Evolutionary conservation across 108 stramenopile genomes (phyloP).

Genomic region (Nannochloropsis granulata): DNA sequence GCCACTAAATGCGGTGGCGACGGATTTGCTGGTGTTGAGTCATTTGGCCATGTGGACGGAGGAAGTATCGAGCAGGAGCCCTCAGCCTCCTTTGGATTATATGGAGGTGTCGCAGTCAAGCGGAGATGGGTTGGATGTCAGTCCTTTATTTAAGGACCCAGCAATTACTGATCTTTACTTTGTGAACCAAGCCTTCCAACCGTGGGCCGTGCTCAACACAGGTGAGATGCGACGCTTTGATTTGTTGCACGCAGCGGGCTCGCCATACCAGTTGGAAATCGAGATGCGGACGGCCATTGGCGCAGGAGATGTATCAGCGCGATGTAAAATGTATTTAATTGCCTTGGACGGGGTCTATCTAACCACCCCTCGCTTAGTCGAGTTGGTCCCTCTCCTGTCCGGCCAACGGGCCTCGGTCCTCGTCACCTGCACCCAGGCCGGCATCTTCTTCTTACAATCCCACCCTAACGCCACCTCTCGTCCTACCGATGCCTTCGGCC

Average conservation of each 20-base stretch:
- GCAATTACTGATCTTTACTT: not conserved
- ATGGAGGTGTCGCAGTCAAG: not conserved
- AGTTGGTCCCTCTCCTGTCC: not conserved
- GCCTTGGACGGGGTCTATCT: not conserved
- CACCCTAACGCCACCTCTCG: not conserved
- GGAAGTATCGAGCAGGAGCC: not conserved
- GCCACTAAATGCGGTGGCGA: not conserved
- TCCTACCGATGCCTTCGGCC: not conserved
- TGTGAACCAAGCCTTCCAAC: not conserved
- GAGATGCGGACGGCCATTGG: not conserved
- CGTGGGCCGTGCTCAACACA: not conserved
- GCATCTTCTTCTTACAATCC: not conserved
- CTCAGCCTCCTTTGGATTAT: not conserved
- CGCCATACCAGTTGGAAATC: not conserved
- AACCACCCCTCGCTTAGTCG: not conserved
- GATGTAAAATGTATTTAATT: not conserved
- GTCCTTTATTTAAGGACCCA: not conserved
- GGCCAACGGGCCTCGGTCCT: not conserved
- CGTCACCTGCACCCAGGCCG: not conserved
- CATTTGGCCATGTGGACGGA: not conserved
- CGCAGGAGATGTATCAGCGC: not conserved
- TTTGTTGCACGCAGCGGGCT: not conserved
- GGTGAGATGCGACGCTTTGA: not conserved
- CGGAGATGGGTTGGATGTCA: not conserved
- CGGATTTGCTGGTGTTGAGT: not conserved